A percentile compares a stretch with the other conserved stretches of the same genome.
phyloP scores from a whole-genome alignment of 2,329 filamentous ascomycete species.

The Beauveria sp. region DNA sequence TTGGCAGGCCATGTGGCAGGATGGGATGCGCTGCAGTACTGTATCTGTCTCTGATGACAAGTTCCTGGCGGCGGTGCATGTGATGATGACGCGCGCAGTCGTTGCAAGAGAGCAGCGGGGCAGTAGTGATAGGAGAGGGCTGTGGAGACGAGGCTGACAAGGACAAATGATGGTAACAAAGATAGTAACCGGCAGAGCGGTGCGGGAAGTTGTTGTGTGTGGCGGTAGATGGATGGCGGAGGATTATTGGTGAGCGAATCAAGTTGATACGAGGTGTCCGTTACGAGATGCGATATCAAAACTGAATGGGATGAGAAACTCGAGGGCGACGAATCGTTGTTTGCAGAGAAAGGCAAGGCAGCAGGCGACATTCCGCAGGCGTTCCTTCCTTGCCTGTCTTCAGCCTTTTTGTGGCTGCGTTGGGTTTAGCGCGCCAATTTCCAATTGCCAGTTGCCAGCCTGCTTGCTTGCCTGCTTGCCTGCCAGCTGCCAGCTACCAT shows the following conservation, averaged over 20 bases:
- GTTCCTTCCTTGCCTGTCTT: background rate
- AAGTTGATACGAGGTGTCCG: background rate
- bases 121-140: background rate
- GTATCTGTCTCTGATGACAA: background rate
- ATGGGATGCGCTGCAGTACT: background rate
- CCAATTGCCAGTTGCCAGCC: background rate
- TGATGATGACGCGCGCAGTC: constrained; percentile 11
- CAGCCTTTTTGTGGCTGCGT: background rate
- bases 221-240: background rate
- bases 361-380: background rate
- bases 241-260: background rate
- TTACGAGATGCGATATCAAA: background rate
- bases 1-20: background rate
- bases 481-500: too few species aligned
- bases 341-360: background rate
- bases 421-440: constrained; percentile 3
- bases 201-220: background rate
- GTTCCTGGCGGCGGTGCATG: background rate
- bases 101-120: constrained; percentile 4
- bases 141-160: constrained; percentile 11
- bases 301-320: background rate
- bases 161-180: background rate
- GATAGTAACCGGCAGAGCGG: background rate
- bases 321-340: background rate
- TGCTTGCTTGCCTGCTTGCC: too few species aligned